Conservation (phyloP, 2,329 filamentous ascomycete genomes). For the Pestalotiopsis sp. region DNA sequence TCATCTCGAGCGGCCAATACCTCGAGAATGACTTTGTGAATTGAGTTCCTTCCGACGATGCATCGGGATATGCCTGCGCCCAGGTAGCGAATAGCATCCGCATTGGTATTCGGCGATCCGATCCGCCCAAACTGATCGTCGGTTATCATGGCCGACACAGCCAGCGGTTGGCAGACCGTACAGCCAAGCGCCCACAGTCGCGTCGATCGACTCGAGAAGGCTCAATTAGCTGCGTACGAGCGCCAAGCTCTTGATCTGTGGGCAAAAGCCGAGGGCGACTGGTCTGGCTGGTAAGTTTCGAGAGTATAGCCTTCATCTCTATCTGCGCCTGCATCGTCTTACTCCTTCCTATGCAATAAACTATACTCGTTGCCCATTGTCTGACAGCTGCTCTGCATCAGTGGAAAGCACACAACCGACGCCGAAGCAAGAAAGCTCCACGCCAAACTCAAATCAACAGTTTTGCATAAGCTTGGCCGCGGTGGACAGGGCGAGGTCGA, state of each 20-base stretch:
- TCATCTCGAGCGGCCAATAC: neutral
- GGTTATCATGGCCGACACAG: constrained; percentile 2
- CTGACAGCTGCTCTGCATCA: constrained; percentile 12
- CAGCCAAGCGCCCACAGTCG: constrained; percentile 10
- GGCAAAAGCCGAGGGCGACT: constrained; percentile 10
- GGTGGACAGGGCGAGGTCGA: constrained; percentile 49
- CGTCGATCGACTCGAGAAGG: constrained; percentile 7
- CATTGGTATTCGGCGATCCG: neutral
- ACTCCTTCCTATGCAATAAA: too few species aligned
- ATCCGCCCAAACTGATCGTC: neutral
- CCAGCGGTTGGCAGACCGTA: constrained; percentile 14
- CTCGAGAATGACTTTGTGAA: neutral
- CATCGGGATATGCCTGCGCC: neutral
- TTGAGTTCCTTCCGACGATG: neutral
- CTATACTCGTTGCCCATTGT: neutral
- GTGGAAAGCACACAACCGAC: constrained; percentile 32
- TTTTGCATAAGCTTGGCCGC: constrained; percentile 39
- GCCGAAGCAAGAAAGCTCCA: constrained; percentile 33
- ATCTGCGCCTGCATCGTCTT: neutral
- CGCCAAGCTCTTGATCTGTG: constrained; percentile 12
- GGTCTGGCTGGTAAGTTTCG: constrained; percentile 13
- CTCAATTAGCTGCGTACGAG: constrained; percentile 9
- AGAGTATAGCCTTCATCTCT: neutral
- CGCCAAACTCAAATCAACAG: constrained; percentile 26
- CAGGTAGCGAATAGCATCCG: neutral